Evolutionary conservation across 73 alveolate genomes (phyloP).

Genomic region (Tetrahymena malaccensis): DNA sequence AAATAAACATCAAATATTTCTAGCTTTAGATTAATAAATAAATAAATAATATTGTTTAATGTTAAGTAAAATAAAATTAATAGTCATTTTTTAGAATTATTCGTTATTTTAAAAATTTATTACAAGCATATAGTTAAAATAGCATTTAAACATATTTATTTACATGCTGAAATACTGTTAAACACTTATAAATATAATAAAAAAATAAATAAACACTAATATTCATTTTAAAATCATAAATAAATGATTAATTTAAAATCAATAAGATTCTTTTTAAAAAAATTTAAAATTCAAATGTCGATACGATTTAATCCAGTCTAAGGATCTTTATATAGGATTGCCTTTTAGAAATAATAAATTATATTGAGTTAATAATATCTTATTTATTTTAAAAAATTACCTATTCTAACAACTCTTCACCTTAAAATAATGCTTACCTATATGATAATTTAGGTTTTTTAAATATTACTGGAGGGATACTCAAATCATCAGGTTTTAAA

Average conservation of each 20-base stretch:
- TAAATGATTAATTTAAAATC: not conserved
- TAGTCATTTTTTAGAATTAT: too few species aligned
- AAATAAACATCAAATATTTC: too few species aligned
- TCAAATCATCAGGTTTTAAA: not conserved
- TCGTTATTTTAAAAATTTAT: too few species aligned
- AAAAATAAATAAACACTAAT: too few species aligned
- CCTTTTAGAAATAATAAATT: not conserved
- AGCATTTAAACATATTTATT: too few species aligned
- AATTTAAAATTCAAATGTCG: not conserved
- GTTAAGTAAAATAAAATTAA: too few species aligned
- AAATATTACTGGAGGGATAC: not conserved
- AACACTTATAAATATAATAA: too few species aligned
- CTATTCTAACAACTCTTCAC: not conserved
- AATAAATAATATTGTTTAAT: too few species aligned
- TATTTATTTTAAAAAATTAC: not conserved
- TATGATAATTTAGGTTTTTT: not conserved
- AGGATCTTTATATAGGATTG: not conserved
- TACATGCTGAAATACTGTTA: too few species aligned
- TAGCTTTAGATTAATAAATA: too few species aligned
- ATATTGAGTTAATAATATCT: not conserved
- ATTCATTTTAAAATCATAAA: too few species aligned
- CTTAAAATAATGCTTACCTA: not conserved
- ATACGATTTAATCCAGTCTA: not conserved
- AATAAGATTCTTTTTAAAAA: not conserved
- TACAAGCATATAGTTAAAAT: too few species aligned